A percentile compares a stretch with the other conserved stretches of the same genome.
phyloP scores from a whole-genome alignment of 208 protist species.

The Acanthamoeba triangularis region DNA sequence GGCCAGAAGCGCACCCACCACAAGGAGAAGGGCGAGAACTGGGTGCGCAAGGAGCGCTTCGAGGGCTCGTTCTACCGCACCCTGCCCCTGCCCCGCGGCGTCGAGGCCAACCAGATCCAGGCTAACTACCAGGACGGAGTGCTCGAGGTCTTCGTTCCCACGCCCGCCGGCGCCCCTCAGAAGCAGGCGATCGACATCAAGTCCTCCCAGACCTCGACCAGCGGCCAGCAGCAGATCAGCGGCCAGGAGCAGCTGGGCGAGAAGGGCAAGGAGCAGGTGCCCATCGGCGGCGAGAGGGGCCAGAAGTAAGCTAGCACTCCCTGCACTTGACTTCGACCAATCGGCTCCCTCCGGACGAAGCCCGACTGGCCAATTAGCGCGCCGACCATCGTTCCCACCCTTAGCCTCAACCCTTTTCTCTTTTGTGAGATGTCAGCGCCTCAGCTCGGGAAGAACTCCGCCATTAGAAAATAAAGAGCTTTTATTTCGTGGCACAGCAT shows the following conservation, averaged over 20 bases:
- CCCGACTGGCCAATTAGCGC: too few species aligned
- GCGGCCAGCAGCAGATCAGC: not conserved
- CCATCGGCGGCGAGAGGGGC: too few species aligned
- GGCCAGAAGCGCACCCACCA: not conserved
- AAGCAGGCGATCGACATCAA: conserved; percentile 31
- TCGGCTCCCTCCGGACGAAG: too few species aligned
- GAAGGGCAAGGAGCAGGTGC: too few species aligned
- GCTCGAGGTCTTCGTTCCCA: conserved; percentile 57
- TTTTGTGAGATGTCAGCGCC: too few species aligned
- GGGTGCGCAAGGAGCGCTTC: not conserved
- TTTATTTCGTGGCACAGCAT: too few species aligned
- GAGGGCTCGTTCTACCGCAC: conserved; percentile 18
- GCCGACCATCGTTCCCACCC: too few species aligned
- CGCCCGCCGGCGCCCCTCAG: conserved; percentile 5
- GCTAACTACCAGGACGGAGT: conserved; percentile 39
- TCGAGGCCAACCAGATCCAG: not conserved
- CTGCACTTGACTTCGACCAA: too few species aligned
- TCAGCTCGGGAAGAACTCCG: too few species aligned
- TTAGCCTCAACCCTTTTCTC: too few species aligned
- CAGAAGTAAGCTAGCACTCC: too few species aligned
- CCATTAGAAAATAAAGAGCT: too few species aligned
- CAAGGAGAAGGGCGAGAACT: conserved; percentile 31
- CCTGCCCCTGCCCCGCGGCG: not conserved
- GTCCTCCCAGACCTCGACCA: not conserved
- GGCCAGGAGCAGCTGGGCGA: not conserved